Base-by-base conservation (phyloP, 371 early-diverging fungal species). In the Mucor saturninus region DNA sequence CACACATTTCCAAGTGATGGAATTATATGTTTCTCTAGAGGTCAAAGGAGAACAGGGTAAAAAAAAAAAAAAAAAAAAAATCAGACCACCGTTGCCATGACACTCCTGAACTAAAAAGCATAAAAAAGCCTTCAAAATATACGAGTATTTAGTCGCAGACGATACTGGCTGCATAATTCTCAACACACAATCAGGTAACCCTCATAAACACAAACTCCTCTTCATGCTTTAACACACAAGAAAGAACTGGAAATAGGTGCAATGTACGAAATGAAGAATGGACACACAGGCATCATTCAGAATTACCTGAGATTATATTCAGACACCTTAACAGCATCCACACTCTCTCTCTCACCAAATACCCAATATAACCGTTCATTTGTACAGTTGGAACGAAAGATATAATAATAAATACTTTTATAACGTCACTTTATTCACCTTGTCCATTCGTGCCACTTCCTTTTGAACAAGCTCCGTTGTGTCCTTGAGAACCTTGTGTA, bases 401-500 rank as follows among this genome's bases (percentile, higher is more conserved):
- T 60, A 14, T 56, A 31, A 56, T 30, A 45, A n/a, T 29, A 11
- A 56, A 2, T 29, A 15, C 4, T 30, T 43, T 61, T 40, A 42
- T 31, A 74, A 14, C 5, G 68, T 70, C 10, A 69, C 65, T 62
- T 77, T 77, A 61, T 77, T 74, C 13, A 77, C 78, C 35, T 60
- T 28, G 26, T 70, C 75, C 69, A 68, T 75, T 21, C 64, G 50
- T 21, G 65, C 58, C 3, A 68, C 67, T 56, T 80, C 60, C 5
- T 39, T 13, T 50, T 75, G 72, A 0, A 80, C 80, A 5, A 62
- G 48, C 32, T 70, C 70, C 26, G 65, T 59, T 30, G 78, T 63
- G 29, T 76, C 70, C 15, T 72, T 70, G 3, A 81, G 51, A 4
- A 75, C 69, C 53, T 74, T 73, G 46, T 78, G 78, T 8, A 77